phyloP scores from a whole-genome alignment of 2,329 filamentous ascomycete genomes.

The Chaetomium sp. region DNA sequence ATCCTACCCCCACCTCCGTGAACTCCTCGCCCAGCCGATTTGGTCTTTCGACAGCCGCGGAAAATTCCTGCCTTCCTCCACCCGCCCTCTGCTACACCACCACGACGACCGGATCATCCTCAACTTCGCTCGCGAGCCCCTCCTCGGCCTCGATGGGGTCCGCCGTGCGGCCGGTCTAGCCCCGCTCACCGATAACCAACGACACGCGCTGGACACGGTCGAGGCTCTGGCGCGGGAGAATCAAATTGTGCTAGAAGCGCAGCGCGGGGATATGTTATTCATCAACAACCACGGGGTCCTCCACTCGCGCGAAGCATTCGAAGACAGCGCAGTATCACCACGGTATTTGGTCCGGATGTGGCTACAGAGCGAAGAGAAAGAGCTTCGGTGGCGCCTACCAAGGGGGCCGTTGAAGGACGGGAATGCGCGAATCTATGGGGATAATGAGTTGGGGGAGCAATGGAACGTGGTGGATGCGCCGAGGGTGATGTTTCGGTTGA shows the following conservation, averaged over 20 bases:
- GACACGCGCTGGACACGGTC: constrained; percentile 50
- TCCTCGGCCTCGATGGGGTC: constrained; percentile 47
- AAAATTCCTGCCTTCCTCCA: constrained; percentile 48
- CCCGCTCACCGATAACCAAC: constrained; percentile 40
- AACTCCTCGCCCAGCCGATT: constrained; percentile 52
- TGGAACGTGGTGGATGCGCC: constrained; percentile 22
- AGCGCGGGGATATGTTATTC: constrained; percentile 54
- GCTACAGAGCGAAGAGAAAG: constrained; percentile 28
- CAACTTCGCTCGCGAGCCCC: constrained; percentile 52
- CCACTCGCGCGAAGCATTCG: constrained; percentile 53
- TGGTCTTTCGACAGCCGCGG: constrained; percentile 51
- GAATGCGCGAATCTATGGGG: constrained; percentile 18
- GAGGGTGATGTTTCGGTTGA: constrained; percentile 18
- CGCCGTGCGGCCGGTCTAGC: constrained; percentile 44
- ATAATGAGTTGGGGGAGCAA: constrained; percentile 17
- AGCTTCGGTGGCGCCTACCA: constrained; percentile 18
- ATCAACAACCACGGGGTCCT: constrained; percentile 58
- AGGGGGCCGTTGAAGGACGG: constrained; percentile 11
- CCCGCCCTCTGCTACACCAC: constrained; percentile 47
- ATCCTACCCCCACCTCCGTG: constrained; percentile 58
- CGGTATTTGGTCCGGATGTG: constrained; percentile 56
- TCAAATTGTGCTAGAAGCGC: constrained; percentile 47
- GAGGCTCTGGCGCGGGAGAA: constrained; percentile 48
- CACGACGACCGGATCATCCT: constrained; percentile 45
- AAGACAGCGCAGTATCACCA: constrained; percentile 40